A percentile compares a stretch with the other conserved stretches of the same genome.
These are phyloP conservation scores for Kazachstania taianensis DNA, from an alignment of 805 yeast species.

Conservation along the genomic window DNA sequence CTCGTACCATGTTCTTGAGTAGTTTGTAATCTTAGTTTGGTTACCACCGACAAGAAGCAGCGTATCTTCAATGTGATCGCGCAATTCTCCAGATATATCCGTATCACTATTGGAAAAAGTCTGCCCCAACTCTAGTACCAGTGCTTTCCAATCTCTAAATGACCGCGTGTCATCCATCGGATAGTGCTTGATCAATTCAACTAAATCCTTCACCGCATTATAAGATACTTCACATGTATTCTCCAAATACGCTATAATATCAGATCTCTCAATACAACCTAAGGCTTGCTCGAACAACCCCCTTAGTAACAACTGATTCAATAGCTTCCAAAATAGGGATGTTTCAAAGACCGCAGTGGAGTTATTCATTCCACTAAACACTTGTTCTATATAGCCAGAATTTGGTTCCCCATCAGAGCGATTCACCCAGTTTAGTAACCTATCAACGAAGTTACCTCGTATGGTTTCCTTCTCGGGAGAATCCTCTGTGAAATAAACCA, in stretches of 20 bases:
- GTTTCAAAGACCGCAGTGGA: constrained; percentile 30
- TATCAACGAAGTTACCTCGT: constrained; percentile 31
- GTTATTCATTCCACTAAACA: constrained; percentile 28
- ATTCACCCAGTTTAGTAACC: constrained; percentile 54
- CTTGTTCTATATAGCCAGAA: constrained; percentile 36
- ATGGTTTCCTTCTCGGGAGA: constrained; percentile 28
- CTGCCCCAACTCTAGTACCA: constrained; percentile 22
- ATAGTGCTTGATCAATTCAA: constrained; percentile 28
- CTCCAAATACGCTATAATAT: constrained; percentile 12
- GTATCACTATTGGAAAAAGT: constrained; percentile 20
- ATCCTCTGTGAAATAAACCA: constrained; percentile 32
- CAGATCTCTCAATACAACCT: constrained; percentile 24
- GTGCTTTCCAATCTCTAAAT: constrained; percentile 32
- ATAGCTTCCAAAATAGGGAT: constrained; percentile 51
- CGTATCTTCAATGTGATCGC: constrained; percentile 26
- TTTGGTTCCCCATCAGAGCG: constrained; percentile 60
- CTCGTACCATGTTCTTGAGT: constrained; percentile 61
- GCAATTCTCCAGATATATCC: constrained; percentile 16
- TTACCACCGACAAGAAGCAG: constrained; percentile 31
- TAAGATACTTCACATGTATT: constrained; percentile 16
- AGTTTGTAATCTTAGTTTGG: constrained; percentile 37
- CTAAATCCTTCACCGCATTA: constrained; percentile 28
- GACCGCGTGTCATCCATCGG: constrained; percentile 26
- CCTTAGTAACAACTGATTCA: constrained; percentile 47
- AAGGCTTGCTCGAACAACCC: constrained; percentile 53